A percentile compares a stretch with the other conserved stretches of the same genome.
phyloP scores from a whole-genome alignment of 2,329 filamentous ascomycete species.

The Stemphylium lycopersici region DNA sequence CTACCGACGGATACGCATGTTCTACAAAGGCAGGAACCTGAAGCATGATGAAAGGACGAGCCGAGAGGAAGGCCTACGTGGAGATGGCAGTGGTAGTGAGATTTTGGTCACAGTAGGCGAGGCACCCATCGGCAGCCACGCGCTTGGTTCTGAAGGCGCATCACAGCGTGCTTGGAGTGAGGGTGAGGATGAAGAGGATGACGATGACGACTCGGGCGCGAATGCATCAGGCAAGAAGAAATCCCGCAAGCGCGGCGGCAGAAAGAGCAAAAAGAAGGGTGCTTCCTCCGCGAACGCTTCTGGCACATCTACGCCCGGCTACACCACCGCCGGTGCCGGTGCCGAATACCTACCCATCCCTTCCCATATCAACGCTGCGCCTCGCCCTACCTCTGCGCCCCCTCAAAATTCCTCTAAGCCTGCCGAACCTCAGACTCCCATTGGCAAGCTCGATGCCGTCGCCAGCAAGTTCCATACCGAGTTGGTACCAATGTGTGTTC shows the following conservation, averaged over 20 bases:
- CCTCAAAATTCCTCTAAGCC: constrained; percentile 37
- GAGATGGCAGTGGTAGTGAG: constrained; percentile 65
- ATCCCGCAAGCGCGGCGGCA: constrained; percentile 42
- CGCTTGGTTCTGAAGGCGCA: constrained; percentile 47
- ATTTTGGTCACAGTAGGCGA: constrained; percentile 65
- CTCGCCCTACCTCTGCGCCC: constrained; percentile 43
- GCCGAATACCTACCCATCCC: constrained; percentile 49
- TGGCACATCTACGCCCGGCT: constrained; percentile 52
- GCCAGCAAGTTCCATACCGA: constrained; percentile 67
- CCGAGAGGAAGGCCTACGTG: constrained; percentile 63
- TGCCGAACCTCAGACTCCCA: constrained; percentile 39
- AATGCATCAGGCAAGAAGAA: constrained; percentile 43
- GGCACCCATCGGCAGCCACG: constrained; percentile 49
- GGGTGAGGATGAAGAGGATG: constrained; percentile 51
- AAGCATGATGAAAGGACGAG: constrained; percentile 67
- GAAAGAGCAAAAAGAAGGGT: constrained; percentile 56
- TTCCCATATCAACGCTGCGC: constrained; percentile 40
- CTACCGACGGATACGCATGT: constrained; percentile 65
- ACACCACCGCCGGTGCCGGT: constrained; percentile 35
- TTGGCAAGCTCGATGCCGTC: constrained; percentile 71
- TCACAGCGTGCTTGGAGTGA: constrained; percentile 35
- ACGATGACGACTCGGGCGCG: constrained; percentile 37
- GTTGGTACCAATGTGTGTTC: constrained; percentile 68
- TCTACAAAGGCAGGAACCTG: constrained; percentile 75
- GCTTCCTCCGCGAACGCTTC: constrained; percentile 49